Base-by-base conservation (phyloP, 2,329 filamentous ascomycete genomes). In the Stenocarpella maydis region DNA sequence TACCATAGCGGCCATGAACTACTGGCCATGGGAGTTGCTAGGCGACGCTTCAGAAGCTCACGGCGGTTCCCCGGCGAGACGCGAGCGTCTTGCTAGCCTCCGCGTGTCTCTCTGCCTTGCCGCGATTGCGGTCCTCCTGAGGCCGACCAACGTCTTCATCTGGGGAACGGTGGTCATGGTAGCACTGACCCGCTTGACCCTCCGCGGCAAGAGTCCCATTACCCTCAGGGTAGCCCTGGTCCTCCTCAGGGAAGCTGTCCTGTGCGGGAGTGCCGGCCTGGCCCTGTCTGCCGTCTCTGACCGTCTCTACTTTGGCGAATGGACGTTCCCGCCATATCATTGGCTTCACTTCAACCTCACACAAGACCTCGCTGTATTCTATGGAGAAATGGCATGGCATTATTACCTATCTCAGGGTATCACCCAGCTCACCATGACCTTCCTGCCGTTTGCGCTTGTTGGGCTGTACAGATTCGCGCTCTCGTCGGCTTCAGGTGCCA, bases 341-440 rank as follows among this genome's bases (percentile, higher is more conserved):
- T 98, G 94, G 82, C 86, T 98, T 69, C 88, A 95, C 77, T 95
- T 98, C 84, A 99, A 99, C 81, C 86, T 99, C 67, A 88, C 91
- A 24, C 92, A 97, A 78, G 92, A 92, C 9, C 86, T 99, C 7
- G 94, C 96, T 31, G 88, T 95, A 58, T 98, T 98, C 80, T 99
- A 99, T 78, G 96, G 96, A 26, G 88, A 84, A 58, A 98, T 97
- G 80, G 90, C 93, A 72, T 91, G 91, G 86, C 94, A 98, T 79
- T 99, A 98, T 82, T 99, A 98, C 79, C 81, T 97, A 37, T 91
- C 92, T 0, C 95, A 99, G 80, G 96, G 94, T 5, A 85, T 97
- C 31, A 95, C 96, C 2, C 86, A 98, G 0, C 87, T 98, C 6
- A 90, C 96, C 39, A 97, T 92, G 10, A 95, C 93, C 1, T 90